Percentiles rank a stretch among this genome's conserved stretches.
Conservation (phyloP, 2,329 filamentous ascomycete species). For the Alternaria tenuissima region DNA sequence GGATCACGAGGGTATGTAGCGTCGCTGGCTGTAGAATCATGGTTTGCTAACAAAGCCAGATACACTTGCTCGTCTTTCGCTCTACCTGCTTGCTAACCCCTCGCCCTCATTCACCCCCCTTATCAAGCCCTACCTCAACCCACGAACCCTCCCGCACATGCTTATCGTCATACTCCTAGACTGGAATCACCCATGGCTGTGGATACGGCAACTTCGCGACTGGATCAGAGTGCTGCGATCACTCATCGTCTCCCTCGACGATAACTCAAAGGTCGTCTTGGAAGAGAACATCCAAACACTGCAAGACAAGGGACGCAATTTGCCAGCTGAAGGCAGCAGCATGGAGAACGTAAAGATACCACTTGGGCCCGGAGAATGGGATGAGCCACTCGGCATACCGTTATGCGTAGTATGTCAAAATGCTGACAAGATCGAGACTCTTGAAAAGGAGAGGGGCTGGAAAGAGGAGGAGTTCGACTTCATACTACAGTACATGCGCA, state of each 20-base stretch:
- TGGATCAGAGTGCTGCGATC: conserved; percentile 88
- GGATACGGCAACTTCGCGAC: conserved; percentile 85
- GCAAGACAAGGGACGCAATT: conserved; percentile 64
- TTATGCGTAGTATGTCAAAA: conserved; percentile 97
- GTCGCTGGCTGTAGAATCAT: conserved; percentile 1
- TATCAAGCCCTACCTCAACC: conserved; percentile 82
- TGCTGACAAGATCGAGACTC: conserved; percentile 86
- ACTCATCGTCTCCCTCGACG: conserved; percentile 75
- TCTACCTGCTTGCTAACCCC: conserved; percentile 87
- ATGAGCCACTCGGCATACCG: conserved; percentile 84
- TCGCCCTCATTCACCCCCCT: conserved; percentile 84
- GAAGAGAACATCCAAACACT: conserved; percentile 84
- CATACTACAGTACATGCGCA: conserved; percentile 90
- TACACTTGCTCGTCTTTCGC: conserved; percentile 85
- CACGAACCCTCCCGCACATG: conserved; percentile 83
- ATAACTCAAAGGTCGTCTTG: conserved; percentile 81
- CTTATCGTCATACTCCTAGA: conserved; percentile 90
- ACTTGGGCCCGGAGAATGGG: conserved; percentile 89
- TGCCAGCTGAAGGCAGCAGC: conserved; percentile 38
- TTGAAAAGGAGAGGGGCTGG: conserved; percentile 92
- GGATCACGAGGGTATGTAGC: conserved; percentile 80
- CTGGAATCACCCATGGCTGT: conserved; percentile 93
- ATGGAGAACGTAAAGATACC: conserved; percentile 66
- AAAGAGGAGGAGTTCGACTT: conserved; percentile 97
- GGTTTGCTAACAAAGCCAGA: conserved; percentile 61